A percentile compares a stretch with the other conserved stretches of the same genome.
These are phyloP conservation scores for Verruconis gallopava DNA, from an alignment of 2,329 filamentous ascomycete genomes.

Conservation along the genomic window DNA sequence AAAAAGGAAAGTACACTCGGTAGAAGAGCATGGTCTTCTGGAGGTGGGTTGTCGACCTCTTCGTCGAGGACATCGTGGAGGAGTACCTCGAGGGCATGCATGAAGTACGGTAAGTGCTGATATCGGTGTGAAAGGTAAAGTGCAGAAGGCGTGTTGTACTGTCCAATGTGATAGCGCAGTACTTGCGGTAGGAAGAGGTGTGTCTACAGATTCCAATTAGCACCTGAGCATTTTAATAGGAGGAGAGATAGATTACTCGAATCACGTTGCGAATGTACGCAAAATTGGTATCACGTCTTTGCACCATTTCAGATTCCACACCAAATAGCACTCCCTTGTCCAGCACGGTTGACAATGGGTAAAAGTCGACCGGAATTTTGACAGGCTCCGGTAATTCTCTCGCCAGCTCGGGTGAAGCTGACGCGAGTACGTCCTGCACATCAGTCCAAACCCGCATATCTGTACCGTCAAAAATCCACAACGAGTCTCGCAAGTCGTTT, in stretches of 20 bases:
- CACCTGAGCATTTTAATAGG: not conserved
- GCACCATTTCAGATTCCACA: constrained; percentile 84
- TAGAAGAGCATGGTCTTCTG: constrained; percentile 29
- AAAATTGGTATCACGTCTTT: constrained; percentile 82
- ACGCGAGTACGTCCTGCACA: constrained; percentile 67
- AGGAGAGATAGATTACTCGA: constrained; percentile 44
- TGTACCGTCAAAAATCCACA: constrained; percentile 88
- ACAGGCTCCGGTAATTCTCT: constrained; percentile 64
- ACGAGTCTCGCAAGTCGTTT: constrained; percentile 60
- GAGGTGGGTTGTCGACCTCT: constrained; percentile 60
- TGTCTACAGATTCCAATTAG: constrained; percentile 44
- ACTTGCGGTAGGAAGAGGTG: constrained; percentile 87
- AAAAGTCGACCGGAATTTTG: constrained; percentile 81
- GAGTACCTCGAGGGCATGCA: constrained; percentile 83
- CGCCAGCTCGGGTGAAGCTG: constrained; percentile 50
- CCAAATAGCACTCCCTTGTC: constrained; percentile 83
- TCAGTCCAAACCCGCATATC: constrained; percentile 83
- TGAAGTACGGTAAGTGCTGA: constrained; percentile 76
- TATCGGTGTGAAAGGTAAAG: constrained; percentile 75
- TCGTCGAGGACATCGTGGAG: constrained; percentile 89
- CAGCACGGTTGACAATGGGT: constrained; percentile 77
- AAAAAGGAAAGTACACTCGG: constrained; percentile 41
- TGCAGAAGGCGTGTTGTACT: constrained; percentile 67
- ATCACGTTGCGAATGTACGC: constrained; percentile 81
- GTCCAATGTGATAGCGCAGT: constrained; percentile 62